Evolutionary conservation across 2,329 filamentous ascomycete species (phyloP).

Genomic region (Apiospora phragmitis): DNA sequence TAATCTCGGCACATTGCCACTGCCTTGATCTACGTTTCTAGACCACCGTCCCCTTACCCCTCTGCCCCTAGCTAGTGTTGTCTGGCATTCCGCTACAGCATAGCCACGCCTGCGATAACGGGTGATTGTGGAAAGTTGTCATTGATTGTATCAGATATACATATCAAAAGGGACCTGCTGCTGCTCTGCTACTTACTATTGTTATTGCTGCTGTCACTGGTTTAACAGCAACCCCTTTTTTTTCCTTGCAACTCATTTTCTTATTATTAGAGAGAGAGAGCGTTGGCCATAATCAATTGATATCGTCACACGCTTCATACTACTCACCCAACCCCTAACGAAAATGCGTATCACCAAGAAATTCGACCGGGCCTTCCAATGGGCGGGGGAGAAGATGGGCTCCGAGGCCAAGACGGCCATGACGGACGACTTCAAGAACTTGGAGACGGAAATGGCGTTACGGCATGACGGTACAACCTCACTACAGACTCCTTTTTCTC

Average conservation of each 20-base stretch:
- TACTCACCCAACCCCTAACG: neutral
- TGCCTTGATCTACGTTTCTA: conserved; percentile 18
- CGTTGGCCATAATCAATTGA: neutral
- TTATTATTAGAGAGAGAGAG: conserved; percentile 1
- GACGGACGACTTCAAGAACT: conserved; percentile 85
- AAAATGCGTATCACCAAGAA: conserved; percentile 72
- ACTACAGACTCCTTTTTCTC: too few species aligned
- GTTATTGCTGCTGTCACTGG: neutral
- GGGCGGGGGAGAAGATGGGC: conserved; percentile 96
- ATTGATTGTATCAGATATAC: conserved; percentile 8
- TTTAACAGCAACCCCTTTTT: neutral
- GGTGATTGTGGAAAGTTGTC: conserved; percentile 1
- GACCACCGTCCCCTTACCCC: conserved; percentile 8
- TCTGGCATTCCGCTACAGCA: conserved; percentile 11
- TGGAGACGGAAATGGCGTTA: conserved; percentile 88
- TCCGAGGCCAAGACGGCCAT: conserved; percentile 83
- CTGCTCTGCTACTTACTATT: neutral
- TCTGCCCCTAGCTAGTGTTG: conserved; percentile 17
- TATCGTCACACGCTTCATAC: neutral
- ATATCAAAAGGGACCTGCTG: neutral
- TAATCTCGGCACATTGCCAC: conserved; percentile 12
- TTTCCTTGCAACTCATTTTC: neutral
- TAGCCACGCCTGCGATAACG: conserved; percentile 10
- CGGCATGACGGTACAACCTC: conserved; percentile 74
- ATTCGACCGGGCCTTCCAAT: conserved; percentile 94